Percentiles rank a stretch among this genome's conserved stretches.
Conservation (phyloP, 192 early-diverging fungal genomes). For the Neocallimastix lanati region DNA sequence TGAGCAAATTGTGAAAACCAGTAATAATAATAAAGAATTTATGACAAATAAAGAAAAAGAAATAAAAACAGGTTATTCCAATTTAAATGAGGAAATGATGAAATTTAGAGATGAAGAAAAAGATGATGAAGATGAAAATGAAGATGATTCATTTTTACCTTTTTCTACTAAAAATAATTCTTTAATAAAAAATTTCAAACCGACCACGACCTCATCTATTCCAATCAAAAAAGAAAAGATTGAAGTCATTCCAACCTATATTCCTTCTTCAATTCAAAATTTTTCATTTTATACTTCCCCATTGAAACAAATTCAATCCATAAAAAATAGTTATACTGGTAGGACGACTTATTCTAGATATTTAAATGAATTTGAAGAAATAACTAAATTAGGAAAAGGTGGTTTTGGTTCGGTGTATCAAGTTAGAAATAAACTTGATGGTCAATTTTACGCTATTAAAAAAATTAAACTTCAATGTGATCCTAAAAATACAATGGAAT, state of each 20-base stretch:
- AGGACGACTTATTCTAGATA: neutral
- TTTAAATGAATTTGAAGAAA: neutral
- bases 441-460: slow-evolving; percentile 28
- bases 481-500: neutral
- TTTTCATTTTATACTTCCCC: neutral
- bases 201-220: neutral
- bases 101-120: neutral
- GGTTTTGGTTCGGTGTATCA: slow-evolving; percentile 23
- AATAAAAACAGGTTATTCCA: no score
- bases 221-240: neutral
- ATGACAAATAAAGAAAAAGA: neutral
- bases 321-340: neutral
- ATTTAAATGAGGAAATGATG: neutral
- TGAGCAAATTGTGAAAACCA: no score
- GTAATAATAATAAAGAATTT: no score
- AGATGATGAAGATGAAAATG: neutral
- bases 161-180: neutral
- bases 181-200: no score
- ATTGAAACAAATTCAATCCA: neutral
- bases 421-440: slow-evolving; percentile 16
- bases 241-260: neutral
- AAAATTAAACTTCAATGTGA: slow-evolving; percentile 20
- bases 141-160: neutral
- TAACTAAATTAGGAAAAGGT: neutral
- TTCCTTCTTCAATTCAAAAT: neutral